Percentiles rank a stretch among this genome's conserved stretches.
phyloP scores from a whole-genome alignment of 2,329 filamentous ascomycete genomes.

The Fusarium neocosmosporiellum region DNA sequence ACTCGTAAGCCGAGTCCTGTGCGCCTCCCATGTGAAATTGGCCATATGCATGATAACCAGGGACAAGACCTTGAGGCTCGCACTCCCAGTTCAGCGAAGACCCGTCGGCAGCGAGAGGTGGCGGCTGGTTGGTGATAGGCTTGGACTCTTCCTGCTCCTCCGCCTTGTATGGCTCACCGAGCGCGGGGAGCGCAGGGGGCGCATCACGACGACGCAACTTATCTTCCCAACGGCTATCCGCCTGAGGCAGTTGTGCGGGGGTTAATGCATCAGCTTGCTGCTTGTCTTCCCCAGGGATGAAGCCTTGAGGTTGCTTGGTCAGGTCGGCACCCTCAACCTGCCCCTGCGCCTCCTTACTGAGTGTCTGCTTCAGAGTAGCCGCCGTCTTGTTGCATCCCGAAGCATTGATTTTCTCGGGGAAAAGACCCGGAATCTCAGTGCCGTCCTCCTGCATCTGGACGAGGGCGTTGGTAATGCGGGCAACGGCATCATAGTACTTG shows the following conservation, averaged over 20 bases:
- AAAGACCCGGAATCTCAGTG: constrained; percentile 81
- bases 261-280: constrained; percentile 6
- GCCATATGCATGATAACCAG: constrained; percentile 58
- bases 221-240: constrained; percentile 33
- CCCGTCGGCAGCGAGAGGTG: constrained; percentile 51
- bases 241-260: constrained; percentile 24
- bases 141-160: constrained; percentile 2
- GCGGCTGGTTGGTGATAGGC: constrained; percentile 13
- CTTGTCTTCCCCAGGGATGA: constrained; percentile 11
- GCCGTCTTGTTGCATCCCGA: constrained; percentile 78
- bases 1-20: constrained; percentile 78
- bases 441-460: constrained; percentile 77
- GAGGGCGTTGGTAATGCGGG: constrained; percentile 84
- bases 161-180: not conserved
- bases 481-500: constrained; percentile 91
- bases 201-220: constrained; percentile 30
- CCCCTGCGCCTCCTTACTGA: constrained; percentile 51
- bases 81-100: constrained; percentile 59
- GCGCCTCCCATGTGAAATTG: constrained; percentile 71
- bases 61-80: constrained; percentile 67
- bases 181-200: not conserved
- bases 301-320: constrained; percentile 44
- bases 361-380: constrained; percentile 40
- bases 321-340: constrained; percentile 49
- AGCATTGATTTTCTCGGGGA: constrained; percentile 81